Base-by-base conservation (phyloP, 1,139 yeast genomes). In the Kurtzmaniella quercitrusa region DNA sequence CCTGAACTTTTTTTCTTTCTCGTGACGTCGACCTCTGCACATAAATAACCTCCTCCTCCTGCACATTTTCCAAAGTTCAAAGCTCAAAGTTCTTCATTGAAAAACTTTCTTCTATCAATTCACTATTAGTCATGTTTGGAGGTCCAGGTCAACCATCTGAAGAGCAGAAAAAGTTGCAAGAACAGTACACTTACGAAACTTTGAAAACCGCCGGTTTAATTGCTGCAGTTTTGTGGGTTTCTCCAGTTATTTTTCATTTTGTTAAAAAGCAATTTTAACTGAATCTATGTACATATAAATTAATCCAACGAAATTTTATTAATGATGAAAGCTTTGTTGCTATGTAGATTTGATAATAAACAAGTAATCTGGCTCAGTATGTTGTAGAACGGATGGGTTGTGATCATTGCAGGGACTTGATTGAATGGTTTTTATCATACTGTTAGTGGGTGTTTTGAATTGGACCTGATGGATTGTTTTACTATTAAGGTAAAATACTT, bases 141-240 rank as follows among this genome's bases (percentile, higher is more conserved):
- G 85, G 85, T 54, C 82, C 82, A 62, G 84, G 80, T 51, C 81
- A 79, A 58, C 77, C 84, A 52, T 74, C 82, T 51, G 94, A 85
- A 65, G 95, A 86, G 59, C 89, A 86, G 69, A 82, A 82, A 70
- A 81, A 79, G 59, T 66, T 78, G 45, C 91, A 84, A 65, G 86
- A 85, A 62, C 76, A 81, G 56, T 79, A 77, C 60, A 83, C 94
- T 48, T 70, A 73, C 59, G 75, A 77, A 52, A 85, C 89, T 44
- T 68, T 90, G 57, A 71, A 71, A 58, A 75, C 77, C 50, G 90
- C 95, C 40, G 82, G 84, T 47, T 66, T 77, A 55, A 68, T 85
- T 49, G 95, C 94, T 45, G 83, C 84, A 50, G 83, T 86, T 37
- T 77, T 90, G 57, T 90, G 96, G 96, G 60, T 76, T 42, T 69